Evolutionary conservation across 768 basidiomycete genomes (phyloP), one percentile per base, ranked within the genome.

Genomic region (Xanthoconium stramineum): DNA sequence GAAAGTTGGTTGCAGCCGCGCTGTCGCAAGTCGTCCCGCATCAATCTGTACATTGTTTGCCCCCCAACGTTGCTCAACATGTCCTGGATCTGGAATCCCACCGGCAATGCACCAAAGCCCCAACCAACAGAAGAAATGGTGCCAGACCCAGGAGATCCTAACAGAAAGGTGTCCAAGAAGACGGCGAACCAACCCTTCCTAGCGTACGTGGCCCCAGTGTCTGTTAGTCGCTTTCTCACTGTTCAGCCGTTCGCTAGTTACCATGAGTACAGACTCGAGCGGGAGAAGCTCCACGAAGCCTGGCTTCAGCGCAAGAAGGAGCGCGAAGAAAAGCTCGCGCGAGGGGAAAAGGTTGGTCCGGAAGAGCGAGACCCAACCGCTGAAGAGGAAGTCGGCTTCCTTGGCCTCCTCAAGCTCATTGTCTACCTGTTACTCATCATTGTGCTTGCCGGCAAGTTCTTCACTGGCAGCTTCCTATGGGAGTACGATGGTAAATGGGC

Each of bases 381-480:
- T 36, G 75, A 84, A 56, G 76, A 77, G 57, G 87, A 89, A 72
- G 79, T 92, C 44, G 86, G 84, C 47, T 58, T 84, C 38, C 65
- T 81, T 33, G 86, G 83, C 24, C 67, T 92, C 46, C 70, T 92
- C 67, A 91, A 88, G 69, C 86, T 91, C 68, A 60, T 89, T 37
- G 56, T 89, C 47, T 81, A 82, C 60, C 49, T 81, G 3, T 50
- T 84, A 20, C 61, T 89, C 49, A 71, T 84, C 58, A 57, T 80
- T 38, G 65, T 82, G 1, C 75, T 91, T 32, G 80, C 85, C 36
- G 88, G 93, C 52, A 89, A 88, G 67, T 93, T 95, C 72, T 75
- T 95, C 67, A 91, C 91, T 0, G 90, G 88, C n/a, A 91, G 86
- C 66, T 91, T 84, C 68, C 72, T 84, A 20, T 97, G 93, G 92